Conservation (phyloP, 2,329 filamentous ascomycete genomes). For the Fusarium ambrosium region DNA sequence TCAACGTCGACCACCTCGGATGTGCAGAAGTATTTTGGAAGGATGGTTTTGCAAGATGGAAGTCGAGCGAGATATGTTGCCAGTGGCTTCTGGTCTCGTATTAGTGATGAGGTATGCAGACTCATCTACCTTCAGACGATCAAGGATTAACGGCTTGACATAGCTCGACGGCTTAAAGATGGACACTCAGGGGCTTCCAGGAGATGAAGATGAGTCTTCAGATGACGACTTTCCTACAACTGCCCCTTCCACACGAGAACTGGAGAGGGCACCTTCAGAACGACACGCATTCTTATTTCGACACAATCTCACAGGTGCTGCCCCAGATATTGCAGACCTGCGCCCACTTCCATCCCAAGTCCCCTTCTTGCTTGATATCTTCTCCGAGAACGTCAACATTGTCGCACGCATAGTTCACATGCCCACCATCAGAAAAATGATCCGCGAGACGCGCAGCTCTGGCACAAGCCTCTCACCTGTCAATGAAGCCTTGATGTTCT, state of each 20-base stretch:
- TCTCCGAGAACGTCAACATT: constrained; percentile 65
- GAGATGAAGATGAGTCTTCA: constrained; percentile 53
- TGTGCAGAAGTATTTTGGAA: constrained; percentile 60
- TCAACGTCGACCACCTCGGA: constrained; percentile 31
- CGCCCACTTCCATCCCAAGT: constrained; percentile 68
- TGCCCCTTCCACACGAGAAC: constrained; percentile 54
- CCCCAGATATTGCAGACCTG: constrained; percentile 55
- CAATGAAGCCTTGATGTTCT: constrained; percentile 67
- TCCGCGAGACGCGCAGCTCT: constrained; percentile 52
- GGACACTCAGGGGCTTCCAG: constrained; percentile 52
- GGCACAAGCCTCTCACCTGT: constrained; percentile 54
- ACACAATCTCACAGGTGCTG: constrained; percentile 54
- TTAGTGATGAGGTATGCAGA: constrained; percentile 66
- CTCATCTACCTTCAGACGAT: not conserved
- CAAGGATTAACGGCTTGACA: not conserved
- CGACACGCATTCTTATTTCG: constrained; percentile 67
- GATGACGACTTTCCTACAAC: constrained; percentile 51
- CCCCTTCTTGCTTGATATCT: constrained; percentile 65
- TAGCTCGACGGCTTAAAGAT: constrained; percentile 61
- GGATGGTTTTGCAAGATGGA: constrained; percentile 61
- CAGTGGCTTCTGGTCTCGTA: constrained; percentile 67
- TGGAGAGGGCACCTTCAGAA: constrained; percentile 58
- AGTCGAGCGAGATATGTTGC: constrained; percentile 62
- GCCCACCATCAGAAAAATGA: constrained; percentile 54
- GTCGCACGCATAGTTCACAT: constrained; percentile 61